These are phyloP conservation scores for Chlamydomonas sphaeroides DNA, from an alignment of 139 green algal genomes.

Conservation along the genomic window DNA sequence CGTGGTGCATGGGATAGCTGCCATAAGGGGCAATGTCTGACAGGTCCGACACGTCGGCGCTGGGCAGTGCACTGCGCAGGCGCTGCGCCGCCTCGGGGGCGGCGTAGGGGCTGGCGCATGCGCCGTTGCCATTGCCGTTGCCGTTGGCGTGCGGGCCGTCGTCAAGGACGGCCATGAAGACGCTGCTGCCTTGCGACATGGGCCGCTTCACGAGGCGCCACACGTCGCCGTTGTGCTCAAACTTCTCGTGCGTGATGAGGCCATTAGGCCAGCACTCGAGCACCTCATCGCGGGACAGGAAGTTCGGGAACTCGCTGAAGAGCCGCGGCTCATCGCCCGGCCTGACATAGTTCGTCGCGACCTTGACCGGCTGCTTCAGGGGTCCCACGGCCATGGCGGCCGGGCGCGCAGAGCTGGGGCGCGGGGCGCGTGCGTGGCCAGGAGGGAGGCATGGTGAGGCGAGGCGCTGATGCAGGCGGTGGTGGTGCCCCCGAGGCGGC, in stretches of 20 bases:
- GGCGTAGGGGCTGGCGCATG: not conserved
- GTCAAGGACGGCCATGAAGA: not conserved
- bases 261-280: not conserved
- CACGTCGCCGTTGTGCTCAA: not conserved
- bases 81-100: constrained; percentile 8
- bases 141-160: not conserved
- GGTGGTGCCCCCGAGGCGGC: too few relatives aligned
- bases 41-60: not conserved
- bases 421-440: too few relatives aligned
- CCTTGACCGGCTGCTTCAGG: not conserved
- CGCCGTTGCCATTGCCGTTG: not conserved
- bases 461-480: too few relatives aligned
- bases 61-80: constrained; percentile 21
- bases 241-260: constrained; percentile 27
- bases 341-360: constrained; percentile 14
- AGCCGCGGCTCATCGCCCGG: not conserved
- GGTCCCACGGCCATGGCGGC: constrained; percentile 18
- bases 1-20: not conserved
- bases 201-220: constrained; percentile 20
- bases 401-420: too few relatives aligned
- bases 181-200: not conserved
- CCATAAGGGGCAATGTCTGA: not conserved
- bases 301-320: not conserved
- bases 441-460: too few relatives aligned
- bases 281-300: constrained; percentile 13